Conservation (phyloP, 495 filamentous ascomycete genomes). For the Penicillium silybi region DNA sequence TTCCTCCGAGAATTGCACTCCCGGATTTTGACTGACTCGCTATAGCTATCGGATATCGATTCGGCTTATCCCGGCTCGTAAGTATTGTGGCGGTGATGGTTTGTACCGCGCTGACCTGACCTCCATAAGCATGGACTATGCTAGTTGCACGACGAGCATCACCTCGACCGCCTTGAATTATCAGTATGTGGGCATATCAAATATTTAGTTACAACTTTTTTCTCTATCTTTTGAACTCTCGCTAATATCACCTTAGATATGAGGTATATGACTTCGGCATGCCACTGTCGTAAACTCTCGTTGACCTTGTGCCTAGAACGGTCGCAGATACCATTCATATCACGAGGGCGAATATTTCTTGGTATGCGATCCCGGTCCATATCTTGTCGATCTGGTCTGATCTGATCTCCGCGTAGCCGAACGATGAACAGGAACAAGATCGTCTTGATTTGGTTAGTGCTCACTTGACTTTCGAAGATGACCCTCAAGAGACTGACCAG, state of each 20-base stretch:
- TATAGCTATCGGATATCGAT: constrained; percentile 25
- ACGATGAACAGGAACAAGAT: constrained; percentile 60
- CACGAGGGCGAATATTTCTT: constrained; percentile 26
- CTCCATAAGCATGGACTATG: constrained; percentile 21
- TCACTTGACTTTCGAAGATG: background rate
- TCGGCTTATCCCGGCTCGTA: constrained; percentile 33
- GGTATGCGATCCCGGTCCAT: constrained; percentile 4
- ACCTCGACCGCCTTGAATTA: constrained; percentile 42
- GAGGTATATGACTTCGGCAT: constrained; percentile 21
- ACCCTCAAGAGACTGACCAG: constrained; percentile 1
- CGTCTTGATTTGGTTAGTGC: constrained; percentile 63
- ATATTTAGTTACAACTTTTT: background rate
- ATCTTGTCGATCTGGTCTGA: constrained; percentile 6
- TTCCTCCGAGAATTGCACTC: constrained; percentile 1
- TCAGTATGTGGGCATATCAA: constrained; percentile 26
- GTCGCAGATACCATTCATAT: constrained; percentile 27
- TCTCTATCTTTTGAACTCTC: background rate
- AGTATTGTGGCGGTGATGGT: constrained; percentile 6
- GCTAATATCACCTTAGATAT: constrained; percentile 23
- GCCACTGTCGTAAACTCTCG: background rate
- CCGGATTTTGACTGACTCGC: background rate
- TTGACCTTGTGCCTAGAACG: constrained; percentile 14
- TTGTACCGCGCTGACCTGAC: constrained; percentile 2
- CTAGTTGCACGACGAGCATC: constrained; percentile 34
- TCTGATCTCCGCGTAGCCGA: constrained; percentile 24